A percentile compares a stretch with the other conserved stretches of the same genome.
Conservation (phyloP, 1,284 basidiomycete species). For the Microbotryum violaceum region DNA sequence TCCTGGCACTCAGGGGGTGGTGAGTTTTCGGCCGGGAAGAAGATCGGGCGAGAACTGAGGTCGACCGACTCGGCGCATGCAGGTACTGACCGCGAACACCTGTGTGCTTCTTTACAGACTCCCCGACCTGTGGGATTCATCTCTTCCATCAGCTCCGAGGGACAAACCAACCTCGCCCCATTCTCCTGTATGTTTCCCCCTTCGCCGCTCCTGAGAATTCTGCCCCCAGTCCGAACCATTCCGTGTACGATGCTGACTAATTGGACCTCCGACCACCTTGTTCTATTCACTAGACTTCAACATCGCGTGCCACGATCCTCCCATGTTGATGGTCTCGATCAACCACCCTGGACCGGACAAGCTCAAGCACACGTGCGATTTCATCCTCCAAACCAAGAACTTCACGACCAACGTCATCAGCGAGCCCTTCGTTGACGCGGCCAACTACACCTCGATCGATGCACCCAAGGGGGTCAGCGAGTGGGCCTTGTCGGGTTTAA, state of each 20-base stretch:
- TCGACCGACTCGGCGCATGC: no score
- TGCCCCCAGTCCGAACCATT: slow-evolving; percentile 25
- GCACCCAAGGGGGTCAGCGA: slow-evolving; percentile 59
- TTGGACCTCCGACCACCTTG: slow-evolving; percentile 27
- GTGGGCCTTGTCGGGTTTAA: slow-evolving; percentile 66
- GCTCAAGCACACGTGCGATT: slow-evolving; percentile 59
- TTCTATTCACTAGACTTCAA: slow-evolving; percentile 34
- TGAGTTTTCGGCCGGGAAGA: not conserved
- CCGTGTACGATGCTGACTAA: slow-evolving; percentile 32
- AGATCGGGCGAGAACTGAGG: no score
- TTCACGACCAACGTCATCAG: slow-evolving; percentile 66
- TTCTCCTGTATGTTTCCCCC: slow-evolving; percentile 40
- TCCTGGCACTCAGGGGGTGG: slow-evolving; percentile 7
- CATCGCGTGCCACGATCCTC: slow-evolving; percentile 54
- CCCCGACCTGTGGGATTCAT: slow-evolving; percentile 69
- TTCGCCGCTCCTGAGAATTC: slow-evolving; percentile 40
- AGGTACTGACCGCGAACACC: not conserved
- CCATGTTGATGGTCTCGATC: slow-evolving; percentile 58
- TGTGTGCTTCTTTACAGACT: slow-evolving; percentile 27
- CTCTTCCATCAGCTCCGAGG: slow-evolving; percentile 54
- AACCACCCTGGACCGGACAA: slow-evolving; percentile 40
- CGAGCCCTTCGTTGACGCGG: slow-evolving; percentile 57
- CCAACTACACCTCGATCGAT: slow-evolving; percentile 60
- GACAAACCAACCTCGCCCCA: slow-evolving; percentile 58
- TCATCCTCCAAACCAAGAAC: slow-evolving; percentile 58